Evolutionary conservation across 768 basidiomycete genomes (phyloP).

Genomic region (Dentipellis fragilis): DNA sequence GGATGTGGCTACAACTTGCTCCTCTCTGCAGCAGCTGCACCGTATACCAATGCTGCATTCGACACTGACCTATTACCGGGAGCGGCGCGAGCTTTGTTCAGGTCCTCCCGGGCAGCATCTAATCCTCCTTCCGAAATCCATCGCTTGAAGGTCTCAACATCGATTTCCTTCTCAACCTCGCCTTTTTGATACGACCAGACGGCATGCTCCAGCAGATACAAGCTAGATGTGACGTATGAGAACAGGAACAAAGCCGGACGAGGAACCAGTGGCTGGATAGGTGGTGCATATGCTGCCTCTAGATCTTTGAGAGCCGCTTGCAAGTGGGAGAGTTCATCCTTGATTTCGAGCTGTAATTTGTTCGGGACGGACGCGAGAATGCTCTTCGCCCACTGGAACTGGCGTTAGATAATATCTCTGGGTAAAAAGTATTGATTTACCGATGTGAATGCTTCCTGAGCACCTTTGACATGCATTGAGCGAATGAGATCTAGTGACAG

Average conservation of each 20-base stretch:
- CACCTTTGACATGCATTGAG: constrained; percentile 34
- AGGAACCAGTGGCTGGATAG: constrained; percentile 37
- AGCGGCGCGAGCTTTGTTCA: constrained; percentile 8
- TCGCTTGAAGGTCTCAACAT: constrained; percentile 41
- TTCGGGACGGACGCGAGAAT: constrained; percentile 34
- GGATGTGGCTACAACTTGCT: background rate
- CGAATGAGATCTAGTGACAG: constrained; percentile 59
- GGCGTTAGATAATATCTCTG: background rate
- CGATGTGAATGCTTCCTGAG: constrained; percentile 36
- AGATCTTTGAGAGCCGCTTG: constrained; percentile 31
- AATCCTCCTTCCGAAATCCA: constrained; percentile 37
- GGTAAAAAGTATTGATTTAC: constrained; percentile 24
- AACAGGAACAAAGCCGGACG: constrained; percentile 51
- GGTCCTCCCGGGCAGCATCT: constrained; percentile 19
- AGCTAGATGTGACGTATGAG: constrained; percentile 41
- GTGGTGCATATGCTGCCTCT: constrained; percentile 27
- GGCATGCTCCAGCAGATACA: constrained; percentile 60
- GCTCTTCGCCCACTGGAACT: constrained; percentile 39
- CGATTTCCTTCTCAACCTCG: constrained; percentile 24
- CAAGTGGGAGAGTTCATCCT: constrained; percentile 19
- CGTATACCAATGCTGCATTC: background rate
- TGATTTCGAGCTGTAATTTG: constrained; percentile 21
- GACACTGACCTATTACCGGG: background rate
- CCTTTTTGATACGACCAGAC: constrained; percentile 38
- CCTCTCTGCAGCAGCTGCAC: background rate